Conservation (phyloP, 1,139 yeast genomes). For the Hanseniaspora uvarum region DNA sequence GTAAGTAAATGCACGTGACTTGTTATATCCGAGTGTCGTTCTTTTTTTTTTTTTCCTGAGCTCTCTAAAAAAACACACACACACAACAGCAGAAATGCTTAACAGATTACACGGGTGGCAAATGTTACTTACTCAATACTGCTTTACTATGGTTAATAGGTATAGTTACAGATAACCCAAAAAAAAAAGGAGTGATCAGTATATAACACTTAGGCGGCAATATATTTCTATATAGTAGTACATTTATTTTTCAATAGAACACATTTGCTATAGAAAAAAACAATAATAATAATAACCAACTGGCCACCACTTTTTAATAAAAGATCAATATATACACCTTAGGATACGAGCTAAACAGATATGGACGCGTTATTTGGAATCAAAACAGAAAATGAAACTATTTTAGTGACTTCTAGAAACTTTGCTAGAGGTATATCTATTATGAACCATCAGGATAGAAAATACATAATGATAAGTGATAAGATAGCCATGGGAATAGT, state of each 20-base stretch:
- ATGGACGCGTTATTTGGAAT: constrained; percentile 92
- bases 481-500: constrained; percentile 80
- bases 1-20: neutral
- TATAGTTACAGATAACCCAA: neutral
- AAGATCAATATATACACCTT: neutral
- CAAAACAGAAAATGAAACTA: constrained; percentile 66
- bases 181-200: too few species aligned
- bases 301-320: neutral
- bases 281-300: too few species aligned
- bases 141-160: too few species aligned
- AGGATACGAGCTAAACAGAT: constrained; percentile 2
- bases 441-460: constrained; percentile 76
- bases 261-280: neutral
- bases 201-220: too few species aligned
- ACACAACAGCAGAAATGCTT: too few species aligned
- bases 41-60: neutral
- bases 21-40: neutral
- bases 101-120: neutral
- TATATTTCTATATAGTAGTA: too few species aligned
- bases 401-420: constrained; percentile 87
- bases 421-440: constrained; percentile 89
- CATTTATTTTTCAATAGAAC: neutral
- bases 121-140: neutral
- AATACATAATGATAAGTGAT: constrained; percentile 65
- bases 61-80: too few species aligned